Evolutionary conservation across 2,329 filamentous ascomycete species (phyloP).

Genomic region (Claviceps fusiformis): DNA sequence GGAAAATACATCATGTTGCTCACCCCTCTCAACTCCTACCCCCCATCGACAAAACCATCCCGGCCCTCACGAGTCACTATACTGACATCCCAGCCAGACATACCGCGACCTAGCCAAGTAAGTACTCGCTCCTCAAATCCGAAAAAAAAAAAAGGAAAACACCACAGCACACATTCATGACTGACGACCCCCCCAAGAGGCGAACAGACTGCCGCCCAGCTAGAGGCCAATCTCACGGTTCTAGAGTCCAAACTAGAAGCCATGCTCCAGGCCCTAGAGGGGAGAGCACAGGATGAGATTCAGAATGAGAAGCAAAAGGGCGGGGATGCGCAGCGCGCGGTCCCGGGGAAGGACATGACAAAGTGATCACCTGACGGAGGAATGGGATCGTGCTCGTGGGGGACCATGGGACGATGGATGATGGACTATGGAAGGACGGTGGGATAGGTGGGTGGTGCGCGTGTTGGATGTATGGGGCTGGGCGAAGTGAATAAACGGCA

Average conservation of each 20-base stretch:
- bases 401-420: too few species aligned
- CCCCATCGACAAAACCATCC: background rate
- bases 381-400: too few species aligned
- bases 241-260: conserved; percentile 43
- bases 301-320: too few species aligned
- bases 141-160: too few species aligned
- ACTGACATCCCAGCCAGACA: conserved; percentile 2
- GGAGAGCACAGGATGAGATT: background rate
- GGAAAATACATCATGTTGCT: too few species aligned
- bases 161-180: background rate
- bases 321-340: too few species aligned
- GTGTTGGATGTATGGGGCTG: too few species aligned
- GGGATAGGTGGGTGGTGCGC: too few species aligned
- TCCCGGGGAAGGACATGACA: too few species aligned
- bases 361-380: too few species aligned
- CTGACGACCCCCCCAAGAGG: conserved; percentile 20
- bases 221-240: conserved; percentile 37
- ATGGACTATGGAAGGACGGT: too few species aligned
- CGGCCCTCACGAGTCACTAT: background rate
- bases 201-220: conserved; percentile 37
- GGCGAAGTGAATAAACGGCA: too few species aligned
- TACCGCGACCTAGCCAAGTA: conserved; percentile 11
- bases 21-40: background rate
- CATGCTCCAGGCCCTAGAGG: conserved; percentile 36
- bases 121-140: background rate